These are phyloP conservation scores for Micractinium sp. DNA, from an alignment of 139 green algal genomes.

Conservation along the genomic window DNA sequence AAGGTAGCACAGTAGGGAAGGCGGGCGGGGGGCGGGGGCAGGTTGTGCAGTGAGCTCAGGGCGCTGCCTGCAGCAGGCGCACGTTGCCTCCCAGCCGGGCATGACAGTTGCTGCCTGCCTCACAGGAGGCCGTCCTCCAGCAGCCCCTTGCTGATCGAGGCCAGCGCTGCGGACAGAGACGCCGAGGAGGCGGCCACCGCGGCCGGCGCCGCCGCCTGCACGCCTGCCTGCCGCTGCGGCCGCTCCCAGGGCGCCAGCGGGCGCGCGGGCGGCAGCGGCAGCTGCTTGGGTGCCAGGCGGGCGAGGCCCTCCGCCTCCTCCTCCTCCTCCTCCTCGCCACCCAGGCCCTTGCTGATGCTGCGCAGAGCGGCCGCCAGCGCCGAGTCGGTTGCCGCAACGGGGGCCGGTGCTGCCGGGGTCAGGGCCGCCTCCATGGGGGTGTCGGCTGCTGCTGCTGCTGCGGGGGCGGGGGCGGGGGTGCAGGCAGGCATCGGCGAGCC, in stretches of 20 bases:
- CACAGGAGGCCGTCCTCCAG: conserved; percentile 4
- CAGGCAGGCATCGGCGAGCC: background rate
- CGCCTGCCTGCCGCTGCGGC: background rate
- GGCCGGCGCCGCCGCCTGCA: background rate
- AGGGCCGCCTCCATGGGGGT: background rate
- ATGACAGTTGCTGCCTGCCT: background rate
- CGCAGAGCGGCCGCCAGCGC: conserved; percentile 6
- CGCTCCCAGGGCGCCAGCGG: background rate
- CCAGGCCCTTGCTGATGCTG: background rate
- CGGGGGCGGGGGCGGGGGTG: background rate
- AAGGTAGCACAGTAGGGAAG: background rate
- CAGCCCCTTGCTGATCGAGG: conserved; percentile 19
- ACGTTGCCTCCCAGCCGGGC: background rate
- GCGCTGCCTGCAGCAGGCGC: background rate
- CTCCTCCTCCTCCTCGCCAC: background rate
- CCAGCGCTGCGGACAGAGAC: background rate
- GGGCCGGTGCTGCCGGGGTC: background rate
- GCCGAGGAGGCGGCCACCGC: background rate
- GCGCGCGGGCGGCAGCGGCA: background rate
- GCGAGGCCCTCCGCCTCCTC: background rate
- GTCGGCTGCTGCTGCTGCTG: background rate
- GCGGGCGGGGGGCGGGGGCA: background rate
- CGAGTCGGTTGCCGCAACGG: background rate
- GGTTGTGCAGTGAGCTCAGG: background rate
- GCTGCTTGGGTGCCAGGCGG: background rate